phyloP scores from a whole-genome alignment of 768 basidiomycete genomes.

The Suillus plorans region DNA sequence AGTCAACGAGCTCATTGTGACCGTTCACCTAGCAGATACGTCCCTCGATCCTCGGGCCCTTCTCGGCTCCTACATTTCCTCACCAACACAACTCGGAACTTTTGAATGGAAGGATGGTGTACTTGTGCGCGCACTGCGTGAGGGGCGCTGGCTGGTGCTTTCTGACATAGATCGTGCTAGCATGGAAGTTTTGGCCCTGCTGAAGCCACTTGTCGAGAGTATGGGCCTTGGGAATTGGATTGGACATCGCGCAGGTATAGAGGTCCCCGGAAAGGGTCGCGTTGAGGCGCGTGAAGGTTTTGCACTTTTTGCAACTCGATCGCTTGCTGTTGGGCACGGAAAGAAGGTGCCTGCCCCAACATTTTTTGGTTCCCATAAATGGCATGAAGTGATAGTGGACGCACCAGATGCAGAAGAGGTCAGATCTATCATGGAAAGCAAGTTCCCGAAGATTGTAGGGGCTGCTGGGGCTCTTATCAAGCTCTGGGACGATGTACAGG shows the following conservation, averaged over 20 bases:
- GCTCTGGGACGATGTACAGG: constrained; percentile 67
- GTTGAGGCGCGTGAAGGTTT: constrained; percentile 80
- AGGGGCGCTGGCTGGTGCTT: constrained; percentile 91
- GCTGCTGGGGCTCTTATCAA: constrained; percentile 53
- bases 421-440: constrained; percentile 60
- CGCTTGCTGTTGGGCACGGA: constrained; percentile 47
- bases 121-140: constrained; percentile 82
- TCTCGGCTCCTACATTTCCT: constrained; percentile 91
- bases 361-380: constrained; percentile 88
- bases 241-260: constrained; percentile 65
- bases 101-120: constrained; percentile 98
- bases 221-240: constrained; percentile 69
- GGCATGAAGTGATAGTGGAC: constrained; percentile 63
- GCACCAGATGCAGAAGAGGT: constrained; percentile 70
- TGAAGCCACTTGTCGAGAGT: constrained; percentile 84
- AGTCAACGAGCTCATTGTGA: constrained; percentile 67
- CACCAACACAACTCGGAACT: constrained; percentile 74
- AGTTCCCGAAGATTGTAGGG: constrained; percentile 63
- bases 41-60: constrained; percentile 93
- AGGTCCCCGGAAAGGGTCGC: constrained; percentile 71
- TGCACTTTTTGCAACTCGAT: constrained; percentile 87
- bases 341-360: constrained; percentile 53
- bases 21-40: constrained; percentile 90
- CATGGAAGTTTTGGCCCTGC: constrained; percentile 82
- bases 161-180: constrained; percentile 92